Evolutionary conservation across 2,329 filamentous ascomycete species (phyloP).

Genomic region (Lecanosticta acicola): DNA sequence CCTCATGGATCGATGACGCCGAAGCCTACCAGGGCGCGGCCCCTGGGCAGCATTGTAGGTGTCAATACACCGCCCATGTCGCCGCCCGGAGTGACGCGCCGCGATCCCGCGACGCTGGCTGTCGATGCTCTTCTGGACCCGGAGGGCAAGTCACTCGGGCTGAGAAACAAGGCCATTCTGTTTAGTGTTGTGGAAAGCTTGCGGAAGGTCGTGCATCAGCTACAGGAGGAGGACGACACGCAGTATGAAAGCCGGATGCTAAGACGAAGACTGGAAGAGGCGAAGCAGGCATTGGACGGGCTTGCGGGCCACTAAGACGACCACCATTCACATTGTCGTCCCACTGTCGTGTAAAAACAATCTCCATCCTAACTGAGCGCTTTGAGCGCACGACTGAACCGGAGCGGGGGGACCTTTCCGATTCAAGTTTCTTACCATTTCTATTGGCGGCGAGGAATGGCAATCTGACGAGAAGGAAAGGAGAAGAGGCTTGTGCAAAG

Average conservation of each 20-base stretch:
- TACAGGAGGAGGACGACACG: constrained; percentile 46
- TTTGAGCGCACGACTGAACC: no score
- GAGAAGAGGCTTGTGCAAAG: no score
- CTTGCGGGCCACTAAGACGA: not conserved
- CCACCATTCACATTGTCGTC: no score
- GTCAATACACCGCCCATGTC: constrained; percentile 12
- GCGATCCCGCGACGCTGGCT: constrained; percentile 34
- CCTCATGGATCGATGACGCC: constrained; percentile 18
- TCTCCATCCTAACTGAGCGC: no score
- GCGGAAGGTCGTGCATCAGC: constrained; percentile 47
- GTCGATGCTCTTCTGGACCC: constrained; percentile 39
- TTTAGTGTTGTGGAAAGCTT: constrained; percentile 49
- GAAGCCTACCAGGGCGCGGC: not conserved
- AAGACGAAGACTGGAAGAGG: constrained; percentile 67
- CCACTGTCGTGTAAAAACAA: no score
- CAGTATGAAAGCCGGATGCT: constrained; percentile 57
- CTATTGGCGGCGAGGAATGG: no score
- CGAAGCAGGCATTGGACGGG: constrained; percentile 67
- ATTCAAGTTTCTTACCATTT: no score
- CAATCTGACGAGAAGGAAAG: no score
- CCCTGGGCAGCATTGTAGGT: constrained; percentile 4
- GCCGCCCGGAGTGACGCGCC: constrained; percentile 25
- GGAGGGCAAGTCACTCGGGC: constrained; percentile 38
- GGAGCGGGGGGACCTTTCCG: no score
- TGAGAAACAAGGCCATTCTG: constrained; percentile 52